A percentile compares a stretch with the other conserved stretches of the same genome.
Evolutionary conservation across 2,329 filamentous ascomycete genomes (phyloP).

Genomic region (Cordyceps farinosa): DNA sequence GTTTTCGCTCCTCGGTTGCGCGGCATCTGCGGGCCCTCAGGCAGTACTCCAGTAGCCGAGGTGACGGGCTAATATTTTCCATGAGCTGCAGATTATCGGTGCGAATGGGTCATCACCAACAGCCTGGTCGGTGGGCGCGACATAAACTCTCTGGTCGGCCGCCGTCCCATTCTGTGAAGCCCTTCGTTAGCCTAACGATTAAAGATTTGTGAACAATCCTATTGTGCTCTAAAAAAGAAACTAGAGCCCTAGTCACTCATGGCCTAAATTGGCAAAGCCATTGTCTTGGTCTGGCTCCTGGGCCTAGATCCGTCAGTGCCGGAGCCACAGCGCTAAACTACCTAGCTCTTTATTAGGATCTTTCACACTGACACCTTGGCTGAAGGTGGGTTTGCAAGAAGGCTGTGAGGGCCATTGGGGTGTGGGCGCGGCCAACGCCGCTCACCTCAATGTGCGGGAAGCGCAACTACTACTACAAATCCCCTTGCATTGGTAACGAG

Average conservation of each 20-base stretch:
- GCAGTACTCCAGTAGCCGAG: neutral
- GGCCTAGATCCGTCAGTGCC: conserved; percentile 10
- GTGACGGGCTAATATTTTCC: neutral
- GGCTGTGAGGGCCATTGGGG: neutral
- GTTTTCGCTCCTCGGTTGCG: neutral
- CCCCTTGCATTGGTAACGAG: neutral
- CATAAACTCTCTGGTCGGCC: neutral
- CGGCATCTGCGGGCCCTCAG: neutral
- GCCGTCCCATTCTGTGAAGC: neutral
- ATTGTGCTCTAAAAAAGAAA: neutral
- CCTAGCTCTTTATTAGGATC: neutral
- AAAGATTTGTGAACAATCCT: conserved; percentile 9
- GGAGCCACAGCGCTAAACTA: conserved; percentile 9
- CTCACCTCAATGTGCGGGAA: neutral
- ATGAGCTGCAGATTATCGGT: too few species aligned
- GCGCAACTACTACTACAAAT: neutral
- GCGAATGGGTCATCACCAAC: neutral
- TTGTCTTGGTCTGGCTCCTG: neutral
- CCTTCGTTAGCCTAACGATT: neutral
- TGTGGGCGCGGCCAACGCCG: neutral
- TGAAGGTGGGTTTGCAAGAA: neutral
- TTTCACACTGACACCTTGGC: neutral
- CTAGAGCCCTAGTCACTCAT: neutral
- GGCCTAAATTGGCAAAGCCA: neutral
- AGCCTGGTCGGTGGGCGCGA: neutral